Conservation (phyloP, 1,284 basidiomycete genomes). For the Grifola frondosa region DNA sequence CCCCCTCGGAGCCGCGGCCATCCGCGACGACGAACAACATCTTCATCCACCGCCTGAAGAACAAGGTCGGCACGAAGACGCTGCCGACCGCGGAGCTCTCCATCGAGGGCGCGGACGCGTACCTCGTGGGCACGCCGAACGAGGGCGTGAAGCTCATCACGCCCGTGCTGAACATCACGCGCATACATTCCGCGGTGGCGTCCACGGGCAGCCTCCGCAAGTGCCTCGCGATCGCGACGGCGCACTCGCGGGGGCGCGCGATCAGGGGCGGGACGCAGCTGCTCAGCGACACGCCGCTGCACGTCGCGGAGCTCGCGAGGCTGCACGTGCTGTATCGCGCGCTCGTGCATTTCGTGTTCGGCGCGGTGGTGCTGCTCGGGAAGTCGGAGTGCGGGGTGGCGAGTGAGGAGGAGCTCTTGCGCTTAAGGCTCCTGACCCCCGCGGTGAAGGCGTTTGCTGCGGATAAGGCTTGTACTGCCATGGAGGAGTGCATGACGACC, state of each 20-base stretch:
- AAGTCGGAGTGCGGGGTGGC: slow-evolving; percentile 57
- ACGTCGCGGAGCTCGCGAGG: slow-evolving; percentile 61
- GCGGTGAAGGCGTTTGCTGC: slow-evolving; percentile 73
- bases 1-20: slow-evolving; percentile 38
- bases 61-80: slow-evolving; percentile 77
- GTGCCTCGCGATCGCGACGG: slow-evolving; percentile 60
- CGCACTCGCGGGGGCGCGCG: slow-evolving; percentile 58
- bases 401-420: slow-evolving; percentile 44
- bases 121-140: slow-evolving; percentile 61
- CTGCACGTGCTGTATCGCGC: slow-evolving; percentile 64
- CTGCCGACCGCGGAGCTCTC: slow-evolving; percentile 80
- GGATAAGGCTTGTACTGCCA: slow-evolving; percentile 59
- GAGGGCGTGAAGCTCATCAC: slow-evolving; percentile 71
- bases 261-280: slow-evolving; percentile 50
- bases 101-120: slow-evolving; percentile 60
- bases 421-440: slow-evolving; percentile 69
- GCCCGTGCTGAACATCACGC: slow-evolving; percentile 76
- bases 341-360: slow-evolving; percentile 62
- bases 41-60: slow-evolving; percentile 71
- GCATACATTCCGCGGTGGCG: slow-evolving; percentile 64
- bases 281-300: slow-evolving; percentile 56
- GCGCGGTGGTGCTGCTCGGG: slow-evolving; percentile 59
- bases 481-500: slow-evolving; percentile 74
- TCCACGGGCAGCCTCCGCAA: slow-evolving; percentile 62
- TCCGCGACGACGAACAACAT: slow-evolving; percentile 66